These are phyloP conservation scores for Linanthus parryae DNA, from an alignment of 148 eudicot species.

Conservation along the genomic window DNA sequence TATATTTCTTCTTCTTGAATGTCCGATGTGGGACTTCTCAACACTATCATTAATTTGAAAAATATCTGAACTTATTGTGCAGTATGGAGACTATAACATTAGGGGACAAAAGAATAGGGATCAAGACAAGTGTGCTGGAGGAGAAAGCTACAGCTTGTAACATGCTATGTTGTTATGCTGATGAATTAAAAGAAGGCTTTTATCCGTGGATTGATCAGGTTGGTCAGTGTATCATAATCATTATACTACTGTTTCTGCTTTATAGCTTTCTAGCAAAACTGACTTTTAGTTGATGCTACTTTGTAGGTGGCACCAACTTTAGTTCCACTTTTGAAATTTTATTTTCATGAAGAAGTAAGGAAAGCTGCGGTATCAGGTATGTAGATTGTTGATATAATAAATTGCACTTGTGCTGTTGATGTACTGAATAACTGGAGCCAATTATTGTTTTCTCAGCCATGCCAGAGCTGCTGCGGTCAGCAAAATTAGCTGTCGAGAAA, in stretches of 20 bases:
- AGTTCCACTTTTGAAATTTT: constrained; percentile 92
- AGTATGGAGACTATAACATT: constrained; percentile 99
- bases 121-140: constrained; percentile 95
- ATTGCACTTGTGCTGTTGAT: neutral
- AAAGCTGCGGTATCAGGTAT: constrained; percentile 96
- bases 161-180: constrained; percentile 97
- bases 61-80: too few relatives aligned
- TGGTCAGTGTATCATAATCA: constrained; percentile 6
- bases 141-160: constrained; percentile 99
- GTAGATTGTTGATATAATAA: neutral
- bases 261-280: neutral
- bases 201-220: constrained; percentile 99
- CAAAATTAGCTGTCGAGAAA: constrained; percentile 90
- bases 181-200: constrained; percentile 97
- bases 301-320: constrained; percentile 85
- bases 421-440: constrained; percentile 7
- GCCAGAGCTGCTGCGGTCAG: constrained; percentile 93
- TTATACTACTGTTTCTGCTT: too few relatives aligned
- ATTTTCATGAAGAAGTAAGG: constrained; percentile 96
- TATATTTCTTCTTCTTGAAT: too few relatives aligned
- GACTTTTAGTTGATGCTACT: neutral
- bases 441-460: constrained; percentile 76
- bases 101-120: constrained; percentile 96
- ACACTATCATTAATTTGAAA: too few relatives aligned
- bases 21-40: too few relatives aligned